These are phyloP conservation scores for Capronia americana DNA, from an alignment of 2,329 filamentous ascomycete genomes.

Conservation along the genomic window DNA sequence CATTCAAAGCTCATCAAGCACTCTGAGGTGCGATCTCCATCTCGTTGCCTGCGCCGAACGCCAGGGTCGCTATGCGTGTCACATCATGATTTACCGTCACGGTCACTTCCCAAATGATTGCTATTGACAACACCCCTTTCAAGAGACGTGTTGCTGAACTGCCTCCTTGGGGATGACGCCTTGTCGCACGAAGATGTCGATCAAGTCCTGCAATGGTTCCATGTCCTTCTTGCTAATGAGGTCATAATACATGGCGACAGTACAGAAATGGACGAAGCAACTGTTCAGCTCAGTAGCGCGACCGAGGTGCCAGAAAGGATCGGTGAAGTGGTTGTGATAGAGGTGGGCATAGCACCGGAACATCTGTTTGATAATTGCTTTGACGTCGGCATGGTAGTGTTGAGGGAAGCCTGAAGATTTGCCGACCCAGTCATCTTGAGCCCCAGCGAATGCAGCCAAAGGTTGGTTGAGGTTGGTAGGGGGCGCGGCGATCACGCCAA, in stretches of 20 bases:
- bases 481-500: conserved; percentile 42
- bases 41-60: conserved; percentile 13
- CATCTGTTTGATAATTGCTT: conserved; percentile 96
- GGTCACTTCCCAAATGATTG: not conserved
- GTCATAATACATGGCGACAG: conserved; percentile 78
- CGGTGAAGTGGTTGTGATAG: conserved; percentile 93
- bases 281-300: conserved; percentile 76
- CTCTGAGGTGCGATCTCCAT: not conserved
- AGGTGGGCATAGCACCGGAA: conserved; percentile 98
- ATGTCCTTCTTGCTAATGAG: conserved; percentile 88
- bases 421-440: conserved; percentile 78
- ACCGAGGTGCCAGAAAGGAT: conserved; percentile 83
- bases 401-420: conserved; percentile 92
- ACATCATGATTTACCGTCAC: conserved; percentile 8
- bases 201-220: conserved; percentile 93
- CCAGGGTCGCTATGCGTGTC: conserved; percentile 19
- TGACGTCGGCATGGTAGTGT: conserved; percentile 87
- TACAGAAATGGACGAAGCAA: conserved; percentile 84
- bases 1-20: conserved; percentile 6
- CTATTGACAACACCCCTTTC: not conserved
- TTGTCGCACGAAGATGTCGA: conserved; percentile 89
- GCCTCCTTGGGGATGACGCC: conserved; percentile 80
- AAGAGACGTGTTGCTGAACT: conserved; percentile 36
- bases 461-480: conserved; percentile 58
- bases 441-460: conserved; percentile 67